Evolutionary conservation across 1,284 basidiomycete genomes (phyloP), one percentile per base, ranked within the genome.

Genomic region (Tremellales sp.): DNA sequence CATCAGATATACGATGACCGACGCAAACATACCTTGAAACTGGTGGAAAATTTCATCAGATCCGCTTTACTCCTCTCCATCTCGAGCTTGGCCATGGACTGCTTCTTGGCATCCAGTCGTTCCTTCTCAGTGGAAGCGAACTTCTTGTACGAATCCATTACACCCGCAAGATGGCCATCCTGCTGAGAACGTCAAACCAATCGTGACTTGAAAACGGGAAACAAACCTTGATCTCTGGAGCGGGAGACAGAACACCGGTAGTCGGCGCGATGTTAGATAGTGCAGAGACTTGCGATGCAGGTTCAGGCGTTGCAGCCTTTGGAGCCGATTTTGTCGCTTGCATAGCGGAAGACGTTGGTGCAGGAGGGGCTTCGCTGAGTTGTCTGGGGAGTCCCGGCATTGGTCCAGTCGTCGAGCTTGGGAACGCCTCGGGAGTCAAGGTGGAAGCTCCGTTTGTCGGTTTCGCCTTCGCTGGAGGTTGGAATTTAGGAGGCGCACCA

Each of bases 81-180:
- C 70, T 97, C 94, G 65, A 81, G 87, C 79, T 92, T 94, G 48
- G 85, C 81, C 40, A 94, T 75, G 19, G 86, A 86, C 63, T 91
- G 87, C 73, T 88, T 84, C 79, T 91, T 94, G 75, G 90, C 86
- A 39, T 86, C 85, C 45, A 93, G 75, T 45, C 87, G 80, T 62
- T 93, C 85, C 65, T 86, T 86, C 75, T 97, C 92, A 57, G 81
- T 84, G 6, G 85, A 84, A 32, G 95, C 89, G 61, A 94, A 95
- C 60, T 88, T 83, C 50, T 87, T 82, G 79, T 93, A 93, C 44
- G 68, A 59, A 46, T 64, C 58, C 18, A 69, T 57, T 4, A 70
- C 69, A n/a, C 56, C 58, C 19, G 60, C 60, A 18, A 58, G 50
- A 38, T 58, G 43, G n/a, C 37, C 41, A 33, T 54, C 52, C 52